Percentiles rank a stretch among this genome's conserved stretches.
These are phyloP conservation scores for Leccinum disarticulatum DNA, from an alignment of 768 basidiomycete species.

Conservation along the genomic window DNA sequence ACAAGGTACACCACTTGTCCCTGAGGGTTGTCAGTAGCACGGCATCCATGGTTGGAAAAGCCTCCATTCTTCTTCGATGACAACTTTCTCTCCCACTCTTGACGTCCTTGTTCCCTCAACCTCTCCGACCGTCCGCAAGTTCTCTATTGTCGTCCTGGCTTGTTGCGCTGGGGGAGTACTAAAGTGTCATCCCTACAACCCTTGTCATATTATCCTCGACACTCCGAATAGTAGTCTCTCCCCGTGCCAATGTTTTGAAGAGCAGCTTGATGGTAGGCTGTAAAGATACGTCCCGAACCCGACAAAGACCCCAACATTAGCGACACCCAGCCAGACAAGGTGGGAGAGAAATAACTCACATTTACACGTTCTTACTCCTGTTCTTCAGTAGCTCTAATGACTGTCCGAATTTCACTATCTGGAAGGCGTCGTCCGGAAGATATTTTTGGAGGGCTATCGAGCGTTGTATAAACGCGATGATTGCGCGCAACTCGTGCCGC, in stretches of 20 bases:
- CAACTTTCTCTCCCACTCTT: too few species aligned
- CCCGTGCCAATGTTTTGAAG: slow-evolving; percentile 26
- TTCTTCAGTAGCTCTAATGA: slow-evolving; percentile 29
- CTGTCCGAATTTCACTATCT: slow-evolving; percentile 29
- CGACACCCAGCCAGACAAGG: not conserved
- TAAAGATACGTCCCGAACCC: too few species aligned
- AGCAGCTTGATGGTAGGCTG: slow-evolving; percentile 37
- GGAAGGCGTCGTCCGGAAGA: too few species aligned
- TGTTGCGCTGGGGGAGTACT: slow-evolving; percentile 10
- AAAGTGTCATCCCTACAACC: slow-evolving; percentile 13
- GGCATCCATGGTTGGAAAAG: too few species aligned
- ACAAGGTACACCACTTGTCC: too few species aligned
- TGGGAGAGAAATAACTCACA: too few species aligned
- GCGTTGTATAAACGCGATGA: slow-evolving; percentile 28
- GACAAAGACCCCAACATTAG: not conserved
- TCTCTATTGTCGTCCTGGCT: slow-evolving; percentile 22
- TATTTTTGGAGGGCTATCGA: too few species aligned
- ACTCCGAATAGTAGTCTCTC: slow-evolving; percentile 7
- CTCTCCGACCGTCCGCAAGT: slow-evolving; percentile 22
- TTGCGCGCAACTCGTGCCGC: slow-evolving; percentile 32
- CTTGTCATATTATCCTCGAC: not conserved
- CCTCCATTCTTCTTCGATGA: too few species aligned
- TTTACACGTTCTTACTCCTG: not conserved
- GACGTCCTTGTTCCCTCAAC: slow-evolving; percentile 9
- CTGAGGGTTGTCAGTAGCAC: too few species aligned